Evolutionary conservation across 805 yeast species (phyloP), one percentile per base, ranked within the genome.

Genomic region (Lachancea lanzarotensis): DNA sequence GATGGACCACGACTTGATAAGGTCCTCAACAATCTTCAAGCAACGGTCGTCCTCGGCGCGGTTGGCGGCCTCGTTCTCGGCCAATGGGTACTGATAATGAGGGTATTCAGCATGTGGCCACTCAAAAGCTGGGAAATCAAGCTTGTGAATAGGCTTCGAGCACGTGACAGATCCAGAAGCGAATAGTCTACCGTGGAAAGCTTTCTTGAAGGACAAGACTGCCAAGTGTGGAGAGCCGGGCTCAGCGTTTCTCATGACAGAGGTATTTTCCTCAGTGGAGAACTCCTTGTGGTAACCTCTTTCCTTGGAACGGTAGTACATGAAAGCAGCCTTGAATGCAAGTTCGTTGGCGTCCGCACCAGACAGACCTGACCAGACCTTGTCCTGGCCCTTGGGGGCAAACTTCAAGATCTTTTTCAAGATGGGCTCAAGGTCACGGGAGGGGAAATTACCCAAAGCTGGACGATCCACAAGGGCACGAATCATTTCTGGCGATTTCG

Each of bases 71-170:
- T 61, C 78, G 62, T 79, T 61, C 42, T 77, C 74, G 45, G 79
- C 90, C 59, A 89, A 75, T 47, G 98, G 98, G 67, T 88, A 90
- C 66, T 81, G 71, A 68, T 87, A 81, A 42, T 75, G 56, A 52
- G 98, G 98, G 73, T 82, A 90, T 51, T 87, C 88, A 45, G 96
- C 96, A 66, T 85, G 89, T 62, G 98, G 98, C 97, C 97, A 90
- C 61, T 86, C 79, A 73, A 90, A 90, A 6, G 95, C 81, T 49
- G 98, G 98, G 69, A 91, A 73, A 67, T 83, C 90, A 62, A 90
- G 72, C 72, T 91, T 90, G 74, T 90, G 98, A 56, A 91, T 78
- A 53, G 97, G 96, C 73, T 88, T 91, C 46, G 96, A 88, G 65
- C 95, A 80, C 33, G 98, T 90, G 53, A 87, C 79, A 6, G 96